phyloP scores from a whole-genome alignment of 192 early-diverging fungal genomes.

The Dissophora ornata region DNA sequence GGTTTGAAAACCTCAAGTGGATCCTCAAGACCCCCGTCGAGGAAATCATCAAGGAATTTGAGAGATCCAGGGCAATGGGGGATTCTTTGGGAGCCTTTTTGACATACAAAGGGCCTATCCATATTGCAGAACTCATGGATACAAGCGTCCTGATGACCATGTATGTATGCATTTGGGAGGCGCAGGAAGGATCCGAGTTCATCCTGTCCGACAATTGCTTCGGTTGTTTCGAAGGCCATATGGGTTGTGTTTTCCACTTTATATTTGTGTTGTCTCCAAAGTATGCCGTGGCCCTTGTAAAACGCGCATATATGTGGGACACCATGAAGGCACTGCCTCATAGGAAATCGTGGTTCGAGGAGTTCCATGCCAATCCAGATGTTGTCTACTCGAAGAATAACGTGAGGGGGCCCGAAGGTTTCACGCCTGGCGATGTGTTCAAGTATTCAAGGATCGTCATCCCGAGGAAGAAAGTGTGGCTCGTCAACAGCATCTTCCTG shows the following conservation, averaged over 20 bases:
- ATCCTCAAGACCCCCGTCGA: constrained; percentile 34
- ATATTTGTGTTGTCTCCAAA: constrained; percentile 54
- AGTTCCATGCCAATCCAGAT: constrained; percentile 1
- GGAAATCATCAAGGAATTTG: constrained; percentile 2
- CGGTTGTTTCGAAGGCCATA: constrained; percentile 44
- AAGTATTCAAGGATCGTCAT: constrained; percentile 25
- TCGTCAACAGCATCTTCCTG: constrained; percentile 20
- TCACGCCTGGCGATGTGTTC: constrained; percentile 14
- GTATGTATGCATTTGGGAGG: constrained; percentile 51
- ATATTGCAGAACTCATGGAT: constrained; percentile 12
- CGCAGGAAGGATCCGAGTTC: constrained; percentile 50
- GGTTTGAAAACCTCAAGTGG: constrained; percentile 52
- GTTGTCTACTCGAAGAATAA: constrained; percentile 9
- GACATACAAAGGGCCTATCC: constrained; percentile 26
- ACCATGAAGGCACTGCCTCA: not conserved
- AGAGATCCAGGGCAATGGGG: not conserved
- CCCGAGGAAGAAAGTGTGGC: constrained; percentile 16
- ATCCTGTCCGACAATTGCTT: constrained; percentile 48
- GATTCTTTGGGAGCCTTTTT: not conserved
- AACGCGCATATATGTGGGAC: not conserved
- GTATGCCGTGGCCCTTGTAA: constrained; percentile 36
- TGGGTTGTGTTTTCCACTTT: constrained; percentile 10
- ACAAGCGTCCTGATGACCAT: not conserved
- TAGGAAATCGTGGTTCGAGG: constrained; percentile 16
- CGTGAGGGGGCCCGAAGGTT: not conserved